phyloP scores from a whole-genome alignment of 768 basidiomycete species.

The Austroboletus festivus region DNA sequence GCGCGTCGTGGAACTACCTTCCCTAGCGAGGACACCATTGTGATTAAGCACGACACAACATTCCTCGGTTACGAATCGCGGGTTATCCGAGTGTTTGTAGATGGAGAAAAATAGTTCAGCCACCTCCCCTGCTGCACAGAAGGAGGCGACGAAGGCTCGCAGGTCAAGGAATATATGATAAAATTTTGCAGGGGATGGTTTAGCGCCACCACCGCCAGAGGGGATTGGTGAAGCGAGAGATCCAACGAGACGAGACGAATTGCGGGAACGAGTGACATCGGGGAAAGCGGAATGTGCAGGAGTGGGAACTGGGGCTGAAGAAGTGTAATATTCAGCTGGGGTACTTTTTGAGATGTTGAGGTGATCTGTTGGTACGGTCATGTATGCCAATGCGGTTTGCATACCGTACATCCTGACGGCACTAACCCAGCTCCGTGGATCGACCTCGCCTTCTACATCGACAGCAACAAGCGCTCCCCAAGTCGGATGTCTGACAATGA shows the following conservation, averaged over 20 bases:
- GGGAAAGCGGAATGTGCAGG: slow-evolving; percentile 73
- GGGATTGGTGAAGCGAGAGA: slow-evolving; percentile 29
- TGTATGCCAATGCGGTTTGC: slow-evolving; percentile 81
- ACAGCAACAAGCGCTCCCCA: slow-evolving; percentile 88
- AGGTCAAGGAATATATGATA: slow-evolving; percentile 90
- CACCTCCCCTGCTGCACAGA: slow-evolving; percentile 87
- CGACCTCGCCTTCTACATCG: slow-evolving; percentile 82
- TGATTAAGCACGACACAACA: slow-evolving; percentile 88
- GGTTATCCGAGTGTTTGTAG: slow-evolving; percentile 73
- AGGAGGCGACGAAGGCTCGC: slow-evolving; percentile 87
- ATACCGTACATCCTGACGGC: slow-evolving; percentile 89
- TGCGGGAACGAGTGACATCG: slow-evolving; percentile 38
- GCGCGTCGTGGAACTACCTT: slow-evolving; percentile 54
- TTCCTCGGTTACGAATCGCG: slow-evolving; percentile 90
- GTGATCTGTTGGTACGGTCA: slow-evolving; percentile 47
- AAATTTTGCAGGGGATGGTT: slow-evolving; percentile 60
- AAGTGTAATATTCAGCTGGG: slow-evolving; percentile 42
- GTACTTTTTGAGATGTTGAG: slow-evolving; percentile 32
- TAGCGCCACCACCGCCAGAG: slow-evolving; percentile 12
- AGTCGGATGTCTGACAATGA: slow-evolving; percentile 93
- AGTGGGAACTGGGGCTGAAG: slow-evolving; percentile 49
- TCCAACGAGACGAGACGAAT: slow-evolving; percentile 34
- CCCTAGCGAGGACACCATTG: slow-evolving; percentile 82
- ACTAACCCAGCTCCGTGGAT: slow-evolving; percentile 81
- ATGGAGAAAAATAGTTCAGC: slow-evolving; percentile 93